Evolutionary conservation across 495 filamentous ascomycete species (phyloP), one percentile per base, ranked within the genome.

Genomic region (Stereocaulon alpinum): DNA sequence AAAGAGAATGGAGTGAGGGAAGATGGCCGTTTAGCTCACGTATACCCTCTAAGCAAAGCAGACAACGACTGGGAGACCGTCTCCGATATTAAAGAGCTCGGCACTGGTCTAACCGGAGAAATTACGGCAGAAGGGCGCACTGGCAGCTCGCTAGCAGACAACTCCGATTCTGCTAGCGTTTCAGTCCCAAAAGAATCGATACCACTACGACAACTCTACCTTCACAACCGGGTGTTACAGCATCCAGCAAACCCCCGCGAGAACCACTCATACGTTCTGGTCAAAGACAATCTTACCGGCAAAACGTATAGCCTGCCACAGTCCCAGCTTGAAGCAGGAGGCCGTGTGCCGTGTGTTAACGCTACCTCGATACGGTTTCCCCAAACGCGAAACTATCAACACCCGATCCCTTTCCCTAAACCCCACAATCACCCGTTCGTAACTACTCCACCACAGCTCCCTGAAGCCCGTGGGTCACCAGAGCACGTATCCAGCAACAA

Each of bases 351-450:
- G 6, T 58, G 61, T 53, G 32, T 24, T 12, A 65, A 67, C 52
- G n/a, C 34, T 40, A 57, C 32, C 27, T 12, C 52, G 34, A 44
- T 14, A 27, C 29, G 9, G 14, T 9, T 15, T 40, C 12, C 29
- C 2, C 47, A 15, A 34, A 29, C 22, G 44, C 40, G 40, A 32
- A 48, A 41, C 10, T 70, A 68, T 54, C 59, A 62, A 29, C 70
- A 70, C 60, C 69, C 71, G 30, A 58, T 32, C 32, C 71, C 68
- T 12, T 55, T 70, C 20, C 45, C 48, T 9, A 37, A 18, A 2
- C 29, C 47, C n/a, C 68, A 72, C 60, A 29, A 18, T 20, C 61
- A 72, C 60, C 71, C 71, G 0, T 68, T 73, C 53, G 62, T 42
- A 12, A 62, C 66, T 11, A 61, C 64, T 0, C 62, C 65, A 10